Evolutionary conservation across 208 protist species (phyloP).

Genomic region (Histomonas meleagridis): DNA sequence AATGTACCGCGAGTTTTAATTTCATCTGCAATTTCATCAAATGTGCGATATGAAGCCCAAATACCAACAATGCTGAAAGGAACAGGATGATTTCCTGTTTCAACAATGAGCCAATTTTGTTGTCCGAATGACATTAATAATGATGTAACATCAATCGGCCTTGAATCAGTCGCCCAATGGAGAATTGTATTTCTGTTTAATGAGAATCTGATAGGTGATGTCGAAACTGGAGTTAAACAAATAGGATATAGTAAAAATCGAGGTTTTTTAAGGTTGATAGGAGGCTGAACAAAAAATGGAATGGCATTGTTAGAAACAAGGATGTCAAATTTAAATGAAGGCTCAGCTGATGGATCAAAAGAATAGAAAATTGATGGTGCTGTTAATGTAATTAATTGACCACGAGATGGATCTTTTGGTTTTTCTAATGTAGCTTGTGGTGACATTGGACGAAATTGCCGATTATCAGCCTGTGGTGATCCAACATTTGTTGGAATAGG

Average conservation of each 20-base stretch:
- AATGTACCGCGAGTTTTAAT: not conserved
- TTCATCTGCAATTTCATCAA: not conserved
- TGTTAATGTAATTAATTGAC: not conserved
- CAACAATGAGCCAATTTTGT: conserved; percentile 1
- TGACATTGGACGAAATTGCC: not conserved
- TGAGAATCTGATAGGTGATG: not conserved
- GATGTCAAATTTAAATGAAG: not conserved
- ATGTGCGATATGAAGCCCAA: not conserved
- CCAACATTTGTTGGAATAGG: not conserved
- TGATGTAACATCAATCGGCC: not conserved
- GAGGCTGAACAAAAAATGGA: not conserved
- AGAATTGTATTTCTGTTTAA: not conserved
- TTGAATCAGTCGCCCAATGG: not conserved
- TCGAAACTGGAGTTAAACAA: not conserved
- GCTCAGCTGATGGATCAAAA: not conserved
- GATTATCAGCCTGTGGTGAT: not conserved
- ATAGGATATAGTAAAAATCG: not conserved
- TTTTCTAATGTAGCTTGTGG: not conserved
- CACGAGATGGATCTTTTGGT: not conserved
- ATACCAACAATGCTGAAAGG: not conserved
- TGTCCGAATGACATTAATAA: not conserved
- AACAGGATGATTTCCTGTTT: not conserved
- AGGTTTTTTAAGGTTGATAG: not conserved
- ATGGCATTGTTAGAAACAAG: not conserved
- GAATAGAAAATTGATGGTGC: not conserved